Evolutionary conservation across 192 early-diverging fungal genomes (phyloP), one percentile per base, ranked within the genome.

Genomic region (Coemansia sp.): DNA sequence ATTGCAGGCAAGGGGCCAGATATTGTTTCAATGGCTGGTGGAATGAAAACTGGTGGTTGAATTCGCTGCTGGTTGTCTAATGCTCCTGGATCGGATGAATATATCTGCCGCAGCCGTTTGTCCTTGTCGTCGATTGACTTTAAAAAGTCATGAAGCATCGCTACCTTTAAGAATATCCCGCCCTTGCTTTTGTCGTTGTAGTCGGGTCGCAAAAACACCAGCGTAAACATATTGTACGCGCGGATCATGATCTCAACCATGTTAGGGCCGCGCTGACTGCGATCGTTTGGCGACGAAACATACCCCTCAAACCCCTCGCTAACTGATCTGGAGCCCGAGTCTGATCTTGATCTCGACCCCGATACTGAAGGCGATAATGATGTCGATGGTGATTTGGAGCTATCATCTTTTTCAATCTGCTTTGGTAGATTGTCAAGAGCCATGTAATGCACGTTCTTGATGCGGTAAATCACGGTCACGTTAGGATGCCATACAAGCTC

Each of bases 381-480:
- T 20, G 31, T 23, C 16, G 51, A 18, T 12, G 20, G 16, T 2
- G 42, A 33, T 16, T 13, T 55, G 2, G 16, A 18, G 20, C 18
- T 46, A n/a, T 13, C 43, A 31, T 35, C 42, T 5, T 58, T 55
- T 21, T n/a, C 45, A 10, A 46, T 56, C 1, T 58, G 55, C 25
- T 56, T 57, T 40, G 20, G 60, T 7, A 26, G 2, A 13, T 61
- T 67, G 58, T 52, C 29, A 18, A 46, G 66, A 33, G 55, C 49
- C 13, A 46, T 18, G 26, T 74, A 66, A 35, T 77, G 60, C 30
- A 66, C 64, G 63, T 77, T 82, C 33, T 81, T 86, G 39, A 91
- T 87, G 58, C 84, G 81, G 73, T 93, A 93, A 46, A 91, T 85
- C 15, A 93, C 79, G 1, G 85, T 90, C 40, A 93, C 84, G 66